Conservation (phyloP, 352 stramenopile species). For the Pythium oligandrum region DNA sequence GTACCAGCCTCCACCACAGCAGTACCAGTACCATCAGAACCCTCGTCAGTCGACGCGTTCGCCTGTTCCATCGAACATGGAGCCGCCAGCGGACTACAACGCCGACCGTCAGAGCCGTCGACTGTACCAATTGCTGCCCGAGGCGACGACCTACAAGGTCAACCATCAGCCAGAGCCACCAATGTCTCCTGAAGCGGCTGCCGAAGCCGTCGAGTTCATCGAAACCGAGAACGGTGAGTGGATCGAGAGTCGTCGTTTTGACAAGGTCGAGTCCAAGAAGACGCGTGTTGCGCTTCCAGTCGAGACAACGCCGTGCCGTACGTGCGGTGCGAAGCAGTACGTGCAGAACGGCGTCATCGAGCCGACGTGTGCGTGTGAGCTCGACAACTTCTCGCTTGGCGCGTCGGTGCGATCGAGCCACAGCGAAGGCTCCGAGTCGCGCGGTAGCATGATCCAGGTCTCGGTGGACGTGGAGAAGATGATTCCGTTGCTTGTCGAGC, state of each 20-base stretch:
- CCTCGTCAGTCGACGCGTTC: slow-evolving; percentile 19
- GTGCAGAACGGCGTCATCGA: slow-evolving; percentile 35
- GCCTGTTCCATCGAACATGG: slow-evolving; percentile 5
- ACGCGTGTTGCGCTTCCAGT: slow-evolving; percentile 8
- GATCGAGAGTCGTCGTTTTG: slow-evolving; percentile 35
- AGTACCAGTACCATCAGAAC: slow-evolving; percentile 28
- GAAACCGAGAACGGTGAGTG: slow-evolving; percentile 59
- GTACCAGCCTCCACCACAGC: slow-evolving; percentile 4
- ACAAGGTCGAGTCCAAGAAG: slow-evolving; percentile 15
- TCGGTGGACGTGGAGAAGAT: slow-evolving; percentile 20
- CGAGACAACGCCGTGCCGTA: slow-evolving; percentile 19
- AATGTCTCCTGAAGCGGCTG: slow-evolving; percentile 16
- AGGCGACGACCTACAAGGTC: background rate
- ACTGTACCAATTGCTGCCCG: background rate
- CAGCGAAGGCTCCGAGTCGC: background rate
- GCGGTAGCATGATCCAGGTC: slow-evolving; percentile 10
- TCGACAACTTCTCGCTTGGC: slow-evolving; percentile 6
- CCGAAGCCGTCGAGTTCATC: slow-evolving; percentile 52
- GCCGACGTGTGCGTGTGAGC: slow-evolving; percentile 37
- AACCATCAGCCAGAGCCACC: slow-evolving; percentile 11
- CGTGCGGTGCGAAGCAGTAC: slow-evolving; percentile 42
- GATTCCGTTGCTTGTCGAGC: slow-evolving; percentile 23
- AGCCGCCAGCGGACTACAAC: slow-evolving; percentile 2
- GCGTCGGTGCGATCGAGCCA: background rate
- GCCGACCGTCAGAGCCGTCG: background rate